Conservation (phyloP, 2,329 filamentous ascomycete genomes). For the Colletotrichum chrysophilum region DNA sequence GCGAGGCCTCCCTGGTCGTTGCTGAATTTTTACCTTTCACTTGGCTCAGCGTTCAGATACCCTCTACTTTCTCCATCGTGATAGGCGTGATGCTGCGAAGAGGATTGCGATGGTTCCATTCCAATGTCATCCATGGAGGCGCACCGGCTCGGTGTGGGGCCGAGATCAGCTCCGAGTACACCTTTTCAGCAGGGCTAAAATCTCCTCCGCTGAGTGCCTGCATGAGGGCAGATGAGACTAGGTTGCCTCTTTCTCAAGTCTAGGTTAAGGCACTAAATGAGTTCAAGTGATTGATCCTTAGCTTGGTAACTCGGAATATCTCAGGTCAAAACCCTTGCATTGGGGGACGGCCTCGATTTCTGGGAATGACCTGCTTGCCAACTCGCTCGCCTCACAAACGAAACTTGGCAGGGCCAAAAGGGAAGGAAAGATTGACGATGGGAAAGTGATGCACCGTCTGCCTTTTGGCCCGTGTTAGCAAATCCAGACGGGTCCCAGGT, state of each 20-base stretch:
- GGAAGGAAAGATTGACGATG: neutral
- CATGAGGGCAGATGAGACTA: neutral
- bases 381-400: neutral
- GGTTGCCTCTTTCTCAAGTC: neutral
- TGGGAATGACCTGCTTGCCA: neutral
- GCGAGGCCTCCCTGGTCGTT: neutral
- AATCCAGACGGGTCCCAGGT: neutral
- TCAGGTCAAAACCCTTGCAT: neutral
- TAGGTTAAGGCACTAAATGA: neutral
- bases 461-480: neutral
- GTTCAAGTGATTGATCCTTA: neutral
- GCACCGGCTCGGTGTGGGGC: neutral
- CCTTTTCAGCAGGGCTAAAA: neutral
- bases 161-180: neutral
- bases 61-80: neutral
- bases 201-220: neutral
- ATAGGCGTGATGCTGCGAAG: neutral
- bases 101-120: fast-evolving
- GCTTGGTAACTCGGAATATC: neutral
- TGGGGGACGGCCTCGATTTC: neutral
- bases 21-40: too few relatives aligned
- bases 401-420: neutral
- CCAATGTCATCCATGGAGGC: neutral
- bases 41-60: neutral
- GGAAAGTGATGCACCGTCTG: neutral